These are phyloP conservation scores for Amanita pallidorosea DNA, from an alignment of 768 basidiomycete genomes.

Conservation along the genomic window DNA sequence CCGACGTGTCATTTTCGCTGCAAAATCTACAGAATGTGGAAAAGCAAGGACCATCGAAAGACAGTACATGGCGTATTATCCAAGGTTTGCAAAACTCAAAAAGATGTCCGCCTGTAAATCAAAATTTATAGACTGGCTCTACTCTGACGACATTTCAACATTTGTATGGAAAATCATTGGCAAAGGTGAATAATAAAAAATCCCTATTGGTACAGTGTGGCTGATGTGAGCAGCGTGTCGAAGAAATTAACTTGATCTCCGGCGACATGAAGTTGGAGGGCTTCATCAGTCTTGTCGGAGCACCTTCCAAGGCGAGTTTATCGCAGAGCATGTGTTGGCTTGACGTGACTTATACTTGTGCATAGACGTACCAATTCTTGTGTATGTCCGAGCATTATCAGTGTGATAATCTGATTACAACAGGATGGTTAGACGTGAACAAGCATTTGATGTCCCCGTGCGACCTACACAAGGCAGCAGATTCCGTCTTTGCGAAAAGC, in stretches of 20 bases:
- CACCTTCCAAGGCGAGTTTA: slow-evolving; percentile 52
- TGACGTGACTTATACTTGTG: slow-evolving; percentile 8
- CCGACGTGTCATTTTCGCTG: slow-evolving; percentile 56
- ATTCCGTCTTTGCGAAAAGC: slow-evolving; percentile 53
- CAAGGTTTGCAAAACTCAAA: slow-evolving; percentile 34
- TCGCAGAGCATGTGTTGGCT: neutral
- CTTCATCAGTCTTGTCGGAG: slow-evolving; percentile 76
- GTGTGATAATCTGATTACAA: neutral
- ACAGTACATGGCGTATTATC: slow-evolving; percentile 49
- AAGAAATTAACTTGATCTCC: slow-evolving; percentile 42
- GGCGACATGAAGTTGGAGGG: slow-evolving; percentile 55
- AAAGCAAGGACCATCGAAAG: slow-evolving; percentile 25
- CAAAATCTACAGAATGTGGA: slow-evolving; percentile 37
- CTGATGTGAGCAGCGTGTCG: slow-evolving; percentile 42
- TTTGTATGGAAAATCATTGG: slow-evolving; percentile 62
- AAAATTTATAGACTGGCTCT: slow-evolving; percentile 43
- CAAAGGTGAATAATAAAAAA: slow-evolving; percentile 36
- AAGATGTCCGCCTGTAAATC: neutral
- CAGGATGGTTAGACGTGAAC: slow-evolving; percentile 55
- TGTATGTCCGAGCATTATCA: slow-evolving; percentile 38
- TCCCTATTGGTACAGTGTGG: neutral
- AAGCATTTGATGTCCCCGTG: slow-evolving; percentile 53
- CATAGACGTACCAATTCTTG: slow-evolving; percentile 75
- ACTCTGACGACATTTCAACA: slow-evolving; percentile 59
- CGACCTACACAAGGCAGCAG: slow-evolving; percentile 62